These are phyloP conservation scores for Gossypium laxum DNA, from an alignment of 441 rosid species.

Conservation along the genomic window DNA sequence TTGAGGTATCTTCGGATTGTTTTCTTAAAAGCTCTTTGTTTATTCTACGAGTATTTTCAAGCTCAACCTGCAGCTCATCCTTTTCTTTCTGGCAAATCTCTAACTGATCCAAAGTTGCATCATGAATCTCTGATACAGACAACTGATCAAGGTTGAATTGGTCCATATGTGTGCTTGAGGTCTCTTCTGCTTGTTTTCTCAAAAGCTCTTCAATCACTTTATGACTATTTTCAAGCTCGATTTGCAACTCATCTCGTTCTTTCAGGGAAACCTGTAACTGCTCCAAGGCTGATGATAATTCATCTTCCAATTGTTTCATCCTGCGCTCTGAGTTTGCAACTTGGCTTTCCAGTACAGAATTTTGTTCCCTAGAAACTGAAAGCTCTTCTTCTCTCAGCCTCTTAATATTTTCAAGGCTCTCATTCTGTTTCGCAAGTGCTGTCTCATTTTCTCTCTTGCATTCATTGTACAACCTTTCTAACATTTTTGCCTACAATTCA, in stretches of 20 bases:
- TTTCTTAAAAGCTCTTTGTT: conserved; percentile 34
- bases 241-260: conserved; percentile 34
- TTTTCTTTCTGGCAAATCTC: conserved; percentile 33
- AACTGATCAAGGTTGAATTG: not conserved
- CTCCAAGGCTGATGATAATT: conserved; percentile 32
- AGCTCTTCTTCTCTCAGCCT: conserved; percentile 39
- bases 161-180: not conserved
- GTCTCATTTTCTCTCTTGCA: conserved; percentile 38
- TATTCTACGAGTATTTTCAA: conserved; percentile 34
- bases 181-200: conserved; percentile 18
- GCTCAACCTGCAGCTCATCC: conserved; percentile 33
- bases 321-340: conserved; percentile 22
- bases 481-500: not conserved
- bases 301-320: conserved; percentile 23
- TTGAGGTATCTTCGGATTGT: conserved; percentile 22
- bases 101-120: conserved; percentile 26
- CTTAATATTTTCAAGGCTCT: conserved; percentile 29
- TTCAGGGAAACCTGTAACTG: conserved; percentile 27
- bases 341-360: conserved; percentile 26
- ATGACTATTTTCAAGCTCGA: conserved; percentile 35
- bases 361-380: conserved; percentile 31
- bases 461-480: conserved; percentile 18
- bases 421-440: conserved; percentile 28
- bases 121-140: conserved; percentile 28
- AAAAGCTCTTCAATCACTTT: conserved; percentile 41